These are phyloP conservation scores for Camelina hispida DNA, from an alignment of 345 rosid species.

Conservation along the genomic window DNA sequence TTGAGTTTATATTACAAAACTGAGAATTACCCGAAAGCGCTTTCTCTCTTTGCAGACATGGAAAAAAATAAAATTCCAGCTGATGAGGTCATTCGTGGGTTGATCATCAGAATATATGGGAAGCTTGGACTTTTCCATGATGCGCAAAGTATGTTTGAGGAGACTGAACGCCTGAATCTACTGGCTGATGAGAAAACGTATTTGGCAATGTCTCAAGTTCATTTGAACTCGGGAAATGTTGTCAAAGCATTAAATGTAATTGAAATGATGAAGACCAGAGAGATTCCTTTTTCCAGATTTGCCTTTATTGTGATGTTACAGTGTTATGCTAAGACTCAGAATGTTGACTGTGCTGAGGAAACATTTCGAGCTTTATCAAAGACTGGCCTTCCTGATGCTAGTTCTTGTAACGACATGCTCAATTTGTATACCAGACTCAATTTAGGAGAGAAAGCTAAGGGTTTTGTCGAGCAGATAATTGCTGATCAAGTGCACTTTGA, in stretches of 20 bases:
- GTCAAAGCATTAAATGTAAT: slow-evolving; percentile 68
- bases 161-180: slow-evolving; percentile 60
- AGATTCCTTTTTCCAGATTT: slow-evolving; percentile 74
- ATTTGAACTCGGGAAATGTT: slow-evolving; percentile 65
- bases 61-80: slow-evolving; percentile 59
- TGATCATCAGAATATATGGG: slow-evolving; percentile 89
- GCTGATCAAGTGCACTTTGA: slow-evolving; percentile 59
- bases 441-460: slow-evolving; percentile 60
- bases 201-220: slow-evolving; percentile 91
- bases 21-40: slow-evolving; percentile 78
- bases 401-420: slow-evolving; percentile 82
- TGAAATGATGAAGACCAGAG: slow-evolving; percentile 69
- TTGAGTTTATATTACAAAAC: slow-evolving; percentile 74
- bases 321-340: slow-evolving; percentile 69
- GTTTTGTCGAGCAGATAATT: slow-evolving; percentile 59
- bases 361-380: slow-evolving; percentile 68
- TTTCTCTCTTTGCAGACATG: slow-evolving; percentile 87
- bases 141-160: slow-evolving; percentile 73
- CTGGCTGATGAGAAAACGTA: slow-evolving; percentile 85
- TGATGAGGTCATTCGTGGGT: slow-evolving; percentile 90
- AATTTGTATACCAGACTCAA: slow-evolving; percentile 60
- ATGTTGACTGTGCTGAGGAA: slow-evolving; percentile 73
- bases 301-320: slow-evolving; percentile 81
- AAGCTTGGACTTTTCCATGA: slow-evolving; percentile 85
- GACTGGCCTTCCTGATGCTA: slow-evolving; percentile 76